Conservation (phyloP, 768 basidiomycete genomes). For the Mycena metata region DNA sequence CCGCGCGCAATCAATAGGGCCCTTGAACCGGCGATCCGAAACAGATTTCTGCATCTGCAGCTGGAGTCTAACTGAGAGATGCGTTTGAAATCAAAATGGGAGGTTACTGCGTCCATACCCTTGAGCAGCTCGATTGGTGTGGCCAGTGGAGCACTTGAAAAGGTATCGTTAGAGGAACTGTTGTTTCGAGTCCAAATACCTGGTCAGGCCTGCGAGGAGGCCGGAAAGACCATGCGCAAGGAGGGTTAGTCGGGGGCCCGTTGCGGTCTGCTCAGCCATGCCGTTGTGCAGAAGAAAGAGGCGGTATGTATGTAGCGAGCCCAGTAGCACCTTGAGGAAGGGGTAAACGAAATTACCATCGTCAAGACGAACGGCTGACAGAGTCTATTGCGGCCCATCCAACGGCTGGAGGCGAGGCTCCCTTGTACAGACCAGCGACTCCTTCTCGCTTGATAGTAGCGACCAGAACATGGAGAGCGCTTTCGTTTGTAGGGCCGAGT, state of each 20-base stretch:
- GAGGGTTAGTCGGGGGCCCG: slow-evolving; percentile 69
- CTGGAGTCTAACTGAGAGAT: slow-evolving; percentile 70
- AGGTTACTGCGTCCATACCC: slow-evolving; percentile 51
- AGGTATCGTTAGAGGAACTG: slow-evolving; percentile 11
- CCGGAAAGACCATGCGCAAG: slow-evolving; percentile 77
- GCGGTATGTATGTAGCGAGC: slow-evolving; percentile 81
- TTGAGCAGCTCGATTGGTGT: slow-evolving; percentile 87
- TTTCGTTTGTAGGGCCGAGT: slow-evolving; percentile 10
- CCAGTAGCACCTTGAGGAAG: slow-evolving; percentile 40
- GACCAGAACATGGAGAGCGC: slow-evolving; percentile 19
- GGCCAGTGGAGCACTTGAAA: slow-evolving; percentile 71
- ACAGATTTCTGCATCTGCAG: slow-evolving; percentile 69
- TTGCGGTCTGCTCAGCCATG: slow-evolving; percentile 65
- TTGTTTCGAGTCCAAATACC: slow-evolving; percentile 51
- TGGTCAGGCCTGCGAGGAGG: slow-evolving; percentile 77
- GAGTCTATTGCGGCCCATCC: slow-evolving; percentile 84
- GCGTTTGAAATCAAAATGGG: slow-evolving; percentile 15
- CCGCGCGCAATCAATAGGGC: slow-evolving; percentile 74
- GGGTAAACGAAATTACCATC: not conserved
- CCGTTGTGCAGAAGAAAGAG: slow-evolving; percentile 66
- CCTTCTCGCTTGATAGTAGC: slow-evolving; percentile 55
- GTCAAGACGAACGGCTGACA: slow-evolving; percentile 57
- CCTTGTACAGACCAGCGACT: slow-evolving; percentile 77
- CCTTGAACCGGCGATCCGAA: slow-evolving; percentile 70
- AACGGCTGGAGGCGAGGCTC: slow-evolving; percentile 78